Evolutionary conservation across 192 early-diverging fungal species (phyloP).

Genomic region (Umbelopsis vinacea): DNA sequence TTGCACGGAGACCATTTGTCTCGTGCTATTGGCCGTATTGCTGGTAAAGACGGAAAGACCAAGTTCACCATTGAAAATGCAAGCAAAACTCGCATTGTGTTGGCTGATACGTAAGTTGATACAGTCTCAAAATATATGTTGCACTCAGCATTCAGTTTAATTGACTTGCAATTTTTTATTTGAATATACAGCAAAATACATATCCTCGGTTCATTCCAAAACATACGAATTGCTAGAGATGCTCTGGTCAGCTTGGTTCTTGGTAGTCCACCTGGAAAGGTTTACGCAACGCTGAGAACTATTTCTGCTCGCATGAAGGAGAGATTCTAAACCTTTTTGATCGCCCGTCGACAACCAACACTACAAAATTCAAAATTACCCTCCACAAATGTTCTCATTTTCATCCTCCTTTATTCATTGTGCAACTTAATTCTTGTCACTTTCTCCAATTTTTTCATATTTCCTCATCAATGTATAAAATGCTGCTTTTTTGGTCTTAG

Average conservation of each 20-base stretch:
- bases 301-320: conserved; percentile 93
- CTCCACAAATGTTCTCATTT: neutral
- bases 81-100: conserved; percentile 92
- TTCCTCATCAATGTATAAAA: conserved; percentile 22
- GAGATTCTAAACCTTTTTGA: conserved; percentile 70
- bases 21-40: conserved; percentile 97
- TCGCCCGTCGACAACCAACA: neutral
- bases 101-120: conserved; percentile 83
- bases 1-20: conserved; percentile 94
- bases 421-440: conserved; percentile 14
- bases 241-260: conserved; percentile 90
- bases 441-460: neutral
- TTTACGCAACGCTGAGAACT: conserved; percentile 87
- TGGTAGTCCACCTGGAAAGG: conserved; percentile 96
- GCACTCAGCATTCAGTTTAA: neutral
- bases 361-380: neutral
- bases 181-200: conserved; percentile 77
- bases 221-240: conserved; percentile 95
- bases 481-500: conserved; percentile 3
- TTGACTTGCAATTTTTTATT: neutral
- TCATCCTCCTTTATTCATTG: neutral
- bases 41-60: conserved; percentile 96
- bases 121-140: neutral
- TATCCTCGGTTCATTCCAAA: conserved; percentile 94
- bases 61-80: conserved; percentile 98